Base-by-base conservation (phyloP, 78 protist species). In the Acrasis kona region DNA sequence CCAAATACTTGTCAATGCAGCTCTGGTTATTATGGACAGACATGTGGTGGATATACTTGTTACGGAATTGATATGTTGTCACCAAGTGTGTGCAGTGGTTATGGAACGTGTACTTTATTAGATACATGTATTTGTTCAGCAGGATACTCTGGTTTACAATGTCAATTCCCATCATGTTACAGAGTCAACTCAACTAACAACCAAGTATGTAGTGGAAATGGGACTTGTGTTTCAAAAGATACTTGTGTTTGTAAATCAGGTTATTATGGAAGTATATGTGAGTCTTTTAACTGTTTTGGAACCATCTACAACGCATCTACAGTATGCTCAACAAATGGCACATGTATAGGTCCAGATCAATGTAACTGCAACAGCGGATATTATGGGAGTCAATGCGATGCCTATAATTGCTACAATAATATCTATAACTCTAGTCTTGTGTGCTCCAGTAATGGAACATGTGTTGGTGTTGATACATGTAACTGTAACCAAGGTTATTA, bases 121-220 rank as follows among this genome's bases (percentile, higher is more conserved):
- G 61, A 50, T 50, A 50, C 61, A n/a, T 50, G 61, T 50, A 50
- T 50, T 50, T 50, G 61, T 19, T n/a, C 19, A 50, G 61, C 19
- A 50, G 61, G 61, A 50, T 50, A n/a, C 19, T n/a, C 61, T n/a
- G 61, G 61, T n/a, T n/a, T n/a, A n/a, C 61, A 50, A 50, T 50
- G 61, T 50, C 61, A 50, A 50, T 50, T n/a, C 19, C 19, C 61
- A 50, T n/a, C 19, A n/a, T 50, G 61, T 19, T 50, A n/a, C 19
- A 19, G 61, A 50, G 19, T n/a, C 34, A 50, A 50, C 19, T 50
- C 61, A 50, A 50, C 61, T n/a, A 19, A 50, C 19, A 19, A 50
- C 19, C 19, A 50, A 19, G 61, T 50, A 19, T 50, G 61, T 50
- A n/a, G 34, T 50, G 19, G 34, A 19, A 50, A 50, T 50, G 61